Conservation (phyloP, 345 rosid genomes). For the Gossypium mustelinum region DNA sequence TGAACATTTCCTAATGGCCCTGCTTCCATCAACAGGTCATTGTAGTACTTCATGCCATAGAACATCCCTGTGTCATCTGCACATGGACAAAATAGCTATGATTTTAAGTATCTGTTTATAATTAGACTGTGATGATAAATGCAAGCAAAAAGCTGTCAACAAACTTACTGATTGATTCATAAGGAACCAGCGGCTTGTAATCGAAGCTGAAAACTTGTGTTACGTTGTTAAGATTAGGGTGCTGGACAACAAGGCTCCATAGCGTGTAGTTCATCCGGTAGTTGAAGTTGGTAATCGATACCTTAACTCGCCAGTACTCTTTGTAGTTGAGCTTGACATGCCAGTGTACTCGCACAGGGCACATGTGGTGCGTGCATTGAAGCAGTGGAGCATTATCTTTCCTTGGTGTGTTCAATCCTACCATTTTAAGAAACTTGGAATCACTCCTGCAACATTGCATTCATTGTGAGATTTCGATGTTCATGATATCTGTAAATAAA, state of each 20-base stretch:
- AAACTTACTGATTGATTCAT: conserved; percentile 59
- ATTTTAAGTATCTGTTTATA: background rate
- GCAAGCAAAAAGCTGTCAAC: background rate
- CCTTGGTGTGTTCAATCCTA: conserved; percentile 52
- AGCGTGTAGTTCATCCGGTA: conserved; percentile 64
- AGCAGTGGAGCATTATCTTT: conserved; percentile 59
- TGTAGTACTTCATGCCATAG: conserved; percentile 67
- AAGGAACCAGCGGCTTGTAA: conserved; percentile 71
- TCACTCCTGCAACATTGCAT: conserved; percentile 49
- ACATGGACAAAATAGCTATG: background rate
- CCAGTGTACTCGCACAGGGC: conserved; percentile 80
- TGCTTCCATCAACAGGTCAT: conserved; percentile 83
- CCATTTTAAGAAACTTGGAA: conserved; percentile 55
- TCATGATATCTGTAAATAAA: background rate
- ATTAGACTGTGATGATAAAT: background rate
- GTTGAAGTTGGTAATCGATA: conserved; percentile 65
- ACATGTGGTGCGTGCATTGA: conserved; percentile 84
- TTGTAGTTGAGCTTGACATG: conserved; percentile 71
- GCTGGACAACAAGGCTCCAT: conserved; percentile 73
- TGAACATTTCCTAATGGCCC: conserved; percentile 86
- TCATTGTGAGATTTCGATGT: background rate
- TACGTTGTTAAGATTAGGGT: conserved; percentile 79
- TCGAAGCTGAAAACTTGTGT: conserved; percentile 87
- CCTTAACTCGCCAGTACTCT: conserved; percentile 79
- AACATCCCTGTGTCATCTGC: conserved; percentile 26